A percentile compares a stretch with the other conserved stretches of the same genome.
These are phyloP conservation scores for Candida germanica DNA, from an alignment of 805 yeast genomes.

Conservation along the genomic window DNA sequence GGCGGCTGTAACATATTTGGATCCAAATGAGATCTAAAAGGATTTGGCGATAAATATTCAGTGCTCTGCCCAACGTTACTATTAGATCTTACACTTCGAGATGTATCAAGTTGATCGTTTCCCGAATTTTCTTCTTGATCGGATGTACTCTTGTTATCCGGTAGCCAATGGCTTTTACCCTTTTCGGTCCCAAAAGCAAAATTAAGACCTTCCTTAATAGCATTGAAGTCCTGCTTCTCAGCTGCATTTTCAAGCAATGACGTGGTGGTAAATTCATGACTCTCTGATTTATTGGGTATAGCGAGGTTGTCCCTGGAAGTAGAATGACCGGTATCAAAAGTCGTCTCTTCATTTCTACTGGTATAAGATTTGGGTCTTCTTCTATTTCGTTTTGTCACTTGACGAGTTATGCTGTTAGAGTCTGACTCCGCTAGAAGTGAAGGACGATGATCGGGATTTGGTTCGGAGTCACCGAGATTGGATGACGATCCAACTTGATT, in stretches of 20 bases:
- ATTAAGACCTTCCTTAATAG: slow-evolving; percentile 30
- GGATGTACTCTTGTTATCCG: slow-evolving; percentile 8
- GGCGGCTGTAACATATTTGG: slow-evolving; percentile 5
- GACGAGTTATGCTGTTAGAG: not conserved
- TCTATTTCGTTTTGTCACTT: not conserved
- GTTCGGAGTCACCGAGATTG: no score
- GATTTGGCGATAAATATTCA: slow-evolving; percentile 2
- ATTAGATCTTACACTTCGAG: not conserved
- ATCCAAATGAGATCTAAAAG: slow-evolving; percentile 4
- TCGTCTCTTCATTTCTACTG: not conserved
- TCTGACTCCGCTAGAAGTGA: no score
- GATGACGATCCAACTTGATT: not conserved
- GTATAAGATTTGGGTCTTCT: not conserved
- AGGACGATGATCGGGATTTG: no score
- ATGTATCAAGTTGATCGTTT: not conserved
- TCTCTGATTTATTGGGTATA: no score
- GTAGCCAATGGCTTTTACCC: slow-evolving; percentile 29
- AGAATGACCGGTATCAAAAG: no score
- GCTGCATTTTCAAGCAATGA: slow-evolving; percentile 25
- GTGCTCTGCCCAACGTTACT: not conserved
- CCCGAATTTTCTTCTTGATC: no score
- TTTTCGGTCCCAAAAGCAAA: slow-evolving; percentile 32
- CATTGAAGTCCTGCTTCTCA: slow-evolving; percentile 27
- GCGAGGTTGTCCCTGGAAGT: no score
- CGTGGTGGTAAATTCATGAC: slow-evolving; percentile 4